Evolutionary conservation across 768 basidiomycete genomes (phyloP).

Genomic region (Saitozyma sp.): DNA sequence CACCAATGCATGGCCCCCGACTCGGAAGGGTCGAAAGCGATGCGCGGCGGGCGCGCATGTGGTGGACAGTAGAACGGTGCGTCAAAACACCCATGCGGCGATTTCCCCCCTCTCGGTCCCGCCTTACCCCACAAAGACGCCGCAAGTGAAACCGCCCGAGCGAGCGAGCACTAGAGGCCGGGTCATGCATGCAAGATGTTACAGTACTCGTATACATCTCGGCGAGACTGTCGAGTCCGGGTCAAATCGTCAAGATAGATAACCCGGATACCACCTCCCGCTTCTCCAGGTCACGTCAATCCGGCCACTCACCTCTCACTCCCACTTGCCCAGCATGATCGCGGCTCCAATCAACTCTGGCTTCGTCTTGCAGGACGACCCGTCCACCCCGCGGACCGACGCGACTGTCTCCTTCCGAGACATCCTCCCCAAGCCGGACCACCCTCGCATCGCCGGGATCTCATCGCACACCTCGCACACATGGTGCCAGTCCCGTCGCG

Average conservation of each 20-base stretch:
- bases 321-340: not conserved
- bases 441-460: slow-evolving; percentile 39
- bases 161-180: too few relatives aligned
- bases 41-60: too few relatives aligned
- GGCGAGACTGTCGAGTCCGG: not conserved
- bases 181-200: too few relatives aligned
- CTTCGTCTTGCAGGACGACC: slow-evolving; percentile 24
- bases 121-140: too few relatives aligned
- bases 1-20: too few relatives aligned
- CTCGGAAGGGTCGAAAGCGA: too few relatives aligned
- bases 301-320: too few relatives aligned
- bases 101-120: too few relatives aligned
- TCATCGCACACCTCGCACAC: slow-evolving; percentile 20
- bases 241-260: slow-evolving; percentile 1
- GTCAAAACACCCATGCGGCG: too few relatives aligned
- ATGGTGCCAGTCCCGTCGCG: slow-evolving; percentile 34
- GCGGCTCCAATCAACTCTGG: slow-evolving; percentile 11
- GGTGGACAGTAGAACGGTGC: too few relatives aligned
- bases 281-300: not conserved
- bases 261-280: not conserved
- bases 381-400: slow-evolving; percentile 26
- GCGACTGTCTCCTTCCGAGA: slow-evolving; percentile 37
- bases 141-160: too few relatives aligned
- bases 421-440: slow-evolving; percentile 29
- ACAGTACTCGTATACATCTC: too few relatives aligned